A percentile compares a stretch with the other conserved stretches of the same genome.
Evolutionary conservation across 2,329 filamentous ascomycete species (phyloP).

Genomic region (Coniochaeta sp.): DNA sequence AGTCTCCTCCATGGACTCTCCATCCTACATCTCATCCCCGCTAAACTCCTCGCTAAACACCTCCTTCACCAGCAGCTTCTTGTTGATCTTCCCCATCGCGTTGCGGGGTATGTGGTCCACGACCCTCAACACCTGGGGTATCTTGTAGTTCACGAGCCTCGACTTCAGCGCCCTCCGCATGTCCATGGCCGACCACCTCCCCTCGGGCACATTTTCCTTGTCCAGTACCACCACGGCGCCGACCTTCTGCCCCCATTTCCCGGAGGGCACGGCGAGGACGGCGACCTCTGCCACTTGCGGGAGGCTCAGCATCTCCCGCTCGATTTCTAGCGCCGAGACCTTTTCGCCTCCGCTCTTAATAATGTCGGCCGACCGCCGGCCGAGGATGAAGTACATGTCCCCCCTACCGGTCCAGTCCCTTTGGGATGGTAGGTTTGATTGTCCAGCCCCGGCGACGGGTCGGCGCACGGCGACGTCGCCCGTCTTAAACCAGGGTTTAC

Average conservation of each 20-base stretch:
- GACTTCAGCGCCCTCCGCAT: constrained; percentile 78
- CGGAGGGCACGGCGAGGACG: constrained; percentile 79
- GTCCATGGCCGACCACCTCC: constrained; percentile 71
- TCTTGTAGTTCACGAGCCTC: constrained; percentile 78
- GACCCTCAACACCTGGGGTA: constrained; percentile 79
- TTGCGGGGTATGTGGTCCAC: constrained; percentile 80
- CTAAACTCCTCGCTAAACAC: constrained; percentile 57
- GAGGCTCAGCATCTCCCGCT: constrained; percentile 83
- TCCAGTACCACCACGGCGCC: constrained; percentile 79
- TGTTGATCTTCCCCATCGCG: constrained; percentile 93
- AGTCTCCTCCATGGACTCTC: no score
- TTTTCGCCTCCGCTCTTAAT: constrained; percentile 97
- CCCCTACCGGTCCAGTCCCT: constrained; percentile 38
- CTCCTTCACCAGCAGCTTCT: constrained; percentile 55
- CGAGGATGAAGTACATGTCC: constrained; percentile 83
- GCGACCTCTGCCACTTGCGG: constrained; percentile 75
- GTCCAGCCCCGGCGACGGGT: constrained; percentile 36
- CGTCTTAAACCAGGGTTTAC: constrained; percentile 79
- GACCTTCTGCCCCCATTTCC: constrained; percentile 93
- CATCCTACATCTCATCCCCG: constrained; percentile 47
- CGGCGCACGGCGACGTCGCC: constrained; percentile 78
- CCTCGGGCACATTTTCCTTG: constrained; percentile 36
- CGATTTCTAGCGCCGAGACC: constrained; percentile 85
- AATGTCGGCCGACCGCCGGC: constrained; percentile 82
- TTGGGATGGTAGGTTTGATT: constrained; percentile 26